Base-by-base conservation (phyloP, 192 early-diverging fungal genomes). In the Linnemannia schmuckeri region DNA sequence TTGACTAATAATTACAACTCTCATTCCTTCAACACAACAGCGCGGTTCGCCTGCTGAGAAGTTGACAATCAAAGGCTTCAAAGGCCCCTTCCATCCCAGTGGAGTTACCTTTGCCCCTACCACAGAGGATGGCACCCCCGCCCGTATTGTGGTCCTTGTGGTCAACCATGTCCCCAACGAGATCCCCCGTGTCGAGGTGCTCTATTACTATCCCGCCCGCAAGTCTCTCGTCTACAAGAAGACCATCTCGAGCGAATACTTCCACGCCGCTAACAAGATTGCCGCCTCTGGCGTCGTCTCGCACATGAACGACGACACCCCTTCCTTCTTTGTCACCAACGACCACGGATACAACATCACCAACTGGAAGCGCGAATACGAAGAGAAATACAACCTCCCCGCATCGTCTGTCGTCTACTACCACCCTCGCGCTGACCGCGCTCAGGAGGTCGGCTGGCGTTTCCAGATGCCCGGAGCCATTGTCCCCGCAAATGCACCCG, bases 311-410 rank as follows among this genome's bases (percentile, higher is more conserved):
- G 85, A 87, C n/a, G 85, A 87, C 41, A 87, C 85, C 2, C 85
- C 85, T 42, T 81, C 85, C 47, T 87, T 87, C 76, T 76, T 77
- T 41, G 61, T 87, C 35, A 38, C 66, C 15, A 87, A 87, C 54
- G 85, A 87, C 37, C 85, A 87, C 27, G 85, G 85, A 27, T 87
- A 87, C 68, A 87, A 87, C 72, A 20, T 81, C 40, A 87, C 85
- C n/a, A 76, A 87, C 54, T 87, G 85, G 85, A 87, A 87, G 76
- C 85, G 85, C 37, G 76, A 77, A 71, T 87, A 87, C 41, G 85
- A 87, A 54, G 85, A 87, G 52, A 87, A 81, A 69, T 87, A 78
- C 80, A 87, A 87, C 68, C 40, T 87, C 57, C 85, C 85, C 6
- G 85, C 85, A 1, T 52, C 85, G 0, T 87, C 85, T n/a, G 30